Conservation (phyloP, 352 stramenopile genomes). For the Pythium biforme region DNA sequence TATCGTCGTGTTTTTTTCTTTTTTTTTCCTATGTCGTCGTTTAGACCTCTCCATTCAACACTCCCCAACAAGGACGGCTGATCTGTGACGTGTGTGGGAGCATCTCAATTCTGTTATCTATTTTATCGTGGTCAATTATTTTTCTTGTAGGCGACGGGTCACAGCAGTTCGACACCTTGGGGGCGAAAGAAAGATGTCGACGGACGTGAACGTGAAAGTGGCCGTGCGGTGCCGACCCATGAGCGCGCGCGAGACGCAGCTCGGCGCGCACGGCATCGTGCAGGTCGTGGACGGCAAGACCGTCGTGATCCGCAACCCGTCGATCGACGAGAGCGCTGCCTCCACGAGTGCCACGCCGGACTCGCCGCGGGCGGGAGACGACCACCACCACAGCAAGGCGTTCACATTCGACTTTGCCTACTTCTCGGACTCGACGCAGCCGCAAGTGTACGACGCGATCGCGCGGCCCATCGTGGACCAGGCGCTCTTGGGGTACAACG, state of each 20-base stretch:
- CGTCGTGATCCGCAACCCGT: conserved; percentile 47
- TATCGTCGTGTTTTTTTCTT: background rate
- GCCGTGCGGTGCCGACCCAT: conserved; percentile 88
- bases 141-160: conserved; percentile 2
- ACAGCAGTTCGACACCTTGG: background rate
- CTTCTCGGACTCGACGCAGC: conserved; percentile 65
- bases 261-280: conserved; percentile 51
- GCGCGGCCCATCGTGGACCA: conserved; percentile 75
- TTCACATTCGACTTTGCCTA: conserved; percentile 90
- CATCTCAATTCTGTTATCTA: background rate
- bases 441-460: conserved; percentile 79
- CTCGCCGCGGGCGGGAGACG: conserved; percentile 5
- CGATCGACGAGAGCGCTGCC: conserved; percentile 8
- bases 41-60: background rate
- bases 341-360: background rate
- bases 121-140: background rate
- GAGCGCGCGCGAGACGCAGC: conserved; percentile 72
- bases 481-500: conserved; percentile 81
- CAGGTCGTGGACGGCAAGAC: conserved; percentile 56
- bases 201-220: conserved; percentile 88
- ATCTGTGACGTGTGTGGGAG: background rate
- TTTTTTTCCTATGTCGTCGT: background rate
- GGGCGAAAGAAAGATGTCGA: conserved; percentile 26
- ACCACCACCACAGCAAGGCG: conserved; percentile 30
- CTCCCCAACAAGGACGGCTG: background rate